These are phyloP conservation scores for Blastocystis sp. DNA, from an alignment of 352 stramenopile genomes.

Conservation along the genomic window DNA sequence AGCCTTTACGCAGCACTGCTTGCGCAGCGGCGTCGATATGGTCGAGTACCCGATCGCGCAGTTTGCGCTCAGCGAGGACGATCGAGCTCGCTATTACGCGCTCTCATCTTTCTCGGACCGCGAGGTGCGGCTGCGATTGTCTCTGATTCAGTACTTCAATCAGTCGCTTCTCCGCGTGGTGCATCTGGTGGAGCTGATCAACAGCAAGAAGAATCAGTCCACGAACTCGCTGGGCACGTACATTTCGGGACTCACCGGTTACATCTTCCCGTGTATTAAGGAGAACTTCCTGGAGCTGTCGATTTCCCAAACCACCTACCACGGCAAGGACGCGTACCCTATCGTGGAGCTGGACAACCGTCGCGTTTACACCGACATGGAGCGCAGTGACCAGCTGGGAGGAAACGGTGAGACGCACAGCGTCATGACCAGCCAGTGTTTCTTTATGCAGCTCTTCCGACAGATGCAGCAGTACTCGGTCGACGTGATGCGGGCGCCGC, in stretches of 20 bases:
- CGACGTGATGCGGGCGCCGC: background rate
- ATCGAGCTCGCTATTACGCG: slow-evolving; percentile 10
- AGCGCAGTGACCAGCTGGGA: background rate
- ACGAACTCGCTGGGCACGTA: background rate
- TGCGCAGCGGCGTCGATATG: background rate
- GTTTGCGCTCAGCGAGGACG: slow-evolving; percentile 18
- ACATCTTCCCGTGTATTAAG: slow-evolving; percentile 44
- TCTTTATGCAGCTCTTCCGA: slow-evolving; percentile 51
- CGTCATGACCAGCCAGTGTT: slow-evolving; percentile 16
- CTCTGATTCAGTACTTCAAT: slow-evolving; percentile 51
- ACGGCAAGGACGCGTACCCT: slow-evolving; percentile 20
- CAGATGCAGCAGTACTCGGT: slow-evolving; percentile 24
- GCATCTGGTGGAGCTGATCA: slow-evolving; percentile 11
- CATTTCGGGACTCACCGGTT: background rate
- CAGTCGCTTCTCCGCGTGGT: background rate
- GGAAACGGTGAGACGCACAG: background rate
- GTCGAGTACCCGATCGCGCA: background rate
- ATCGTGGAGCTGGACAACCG: slow-evolving; percentile 47
- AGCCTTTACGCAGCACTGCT: background rate
- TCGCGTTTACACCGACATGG: slow-evolving; percentile 50
- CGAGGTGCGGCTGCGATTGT: background rate
- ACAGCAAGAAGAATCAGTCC: background rate
- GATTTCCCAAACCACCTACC: slow-evolving; percentile 29
- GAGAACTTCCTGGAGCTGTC: slow-evolving; percentile 48
- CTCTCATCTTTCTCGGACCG: background rate